Percentiles rank a stretch among this genome's conserved stretches.
Conservation (phyloP, 1,139 yeast genomes). For the Dujonia santamariae region DNA sequence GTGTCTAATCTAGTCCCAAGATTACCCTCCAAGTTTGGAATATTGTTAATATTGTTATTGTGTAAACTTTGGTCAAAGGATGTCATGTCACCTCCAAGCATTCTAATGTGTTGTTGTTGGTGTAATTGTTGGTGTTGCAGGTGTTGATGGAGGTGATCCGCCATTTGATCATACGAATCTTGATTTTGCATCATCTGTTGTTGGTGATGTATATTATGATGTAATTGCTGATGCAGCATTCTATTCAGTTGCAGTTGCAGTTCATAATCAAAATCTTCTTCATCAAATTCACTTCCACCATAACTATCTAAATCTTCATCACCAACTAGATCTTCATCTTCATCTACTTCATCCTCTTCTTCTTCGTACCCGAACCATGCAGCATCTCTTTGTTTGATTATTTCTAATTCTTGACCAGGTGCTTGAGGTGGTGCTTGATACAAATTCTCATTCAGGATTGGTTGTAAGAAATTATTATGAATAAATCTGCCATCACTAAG, state of each 20-base stretch:
- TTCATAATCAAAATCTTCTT: constrained; percentile 18
- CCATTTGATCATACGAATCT: constrained; percentile 1
- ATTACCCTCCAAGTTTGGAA: constrained; percentile 31
- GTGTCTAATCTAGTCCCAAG: constrained; percentile 53
- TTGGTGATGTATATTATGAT: constrained; percentile 12
- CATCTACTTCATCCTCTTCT: constrained; percentile 11
- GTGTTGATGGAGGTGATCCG: constrained; percentile 3
- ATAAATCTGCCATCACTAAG: constrained; percentile 43
- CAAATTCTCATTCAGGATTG: constrained; percentile 15
- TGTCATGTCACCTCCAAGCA: constrained; percentile 1
- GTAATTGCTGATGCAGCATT: constrained; percentile 1
- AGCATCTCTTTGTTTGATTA: constrained; percentile 19
- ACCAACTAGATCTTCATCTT: constrained; percentile 12
- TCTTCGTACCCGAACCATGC: constrained; percentile 24
- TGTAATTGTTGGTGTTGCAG: constrained; percentile 15
- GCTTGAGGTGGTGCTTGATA: constrained; percentile 15
- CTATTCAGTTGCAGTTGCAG: constrained; percentile 6
- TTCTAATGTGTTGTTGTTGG: constrained; percentile 6
- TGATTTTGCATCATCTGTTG: constrained; percentile 4
- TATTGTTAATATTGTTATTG: not conserved
- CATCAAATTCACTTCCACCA: constrained; percentile 15
- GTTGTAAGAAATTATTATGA: constrained; percentile 39
- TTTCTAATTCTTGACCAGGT: too few relatives aligned
- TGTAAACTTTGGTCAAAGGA: constrained; percentile 3
- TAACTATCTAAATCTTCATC: constrained; percentile 12